These are phyloP conservation scores for Phytophthora kernoviae DNA, from an alignment of 352 stramenopile genomes.

Conservation along the genomic window DNA sequence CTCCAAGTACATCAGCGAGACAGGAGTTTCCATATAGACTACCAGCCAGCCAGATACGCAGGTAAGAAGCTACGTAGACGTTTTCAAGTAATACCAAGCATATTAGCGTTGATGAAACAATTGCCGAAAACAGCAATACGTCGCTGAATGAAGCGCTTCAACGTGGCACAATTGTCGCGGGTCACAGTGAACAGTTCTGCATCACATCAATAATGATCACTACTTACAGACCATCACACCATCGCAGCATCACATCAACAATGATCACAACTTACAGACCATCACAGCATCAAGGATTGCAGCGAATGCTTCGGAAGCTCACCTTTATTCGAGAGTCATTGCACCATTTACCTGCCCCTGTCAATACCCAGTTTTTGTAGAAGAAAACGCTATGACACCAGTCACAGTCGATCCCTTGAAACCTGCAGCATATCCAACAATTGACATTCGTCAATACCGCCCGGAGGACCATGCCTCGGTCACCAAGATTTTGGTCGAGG, in stretches of 20 bases:
- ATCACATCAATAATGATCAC: neutral
- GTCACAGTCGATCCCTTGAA: no score
- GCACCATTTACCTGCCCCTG: neutral
- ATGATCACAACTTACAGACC: neutral
- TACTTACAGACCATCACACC: no score
- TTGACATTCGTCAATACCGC: slow-evolving; percentile 22
- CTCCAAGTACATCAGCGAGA: slow-evolving; percentile 60
- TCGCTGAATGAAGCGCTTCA: neutral
- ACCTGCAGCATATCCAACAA: neutral
- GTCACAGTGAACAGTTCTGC: neutral
- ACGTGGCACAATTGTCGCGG: neutral
- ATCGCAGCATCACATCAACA: no score
- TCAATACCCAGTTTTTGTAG: neutral
- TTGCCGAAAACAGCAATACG: no score
- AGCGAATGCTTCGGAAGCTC: no score
- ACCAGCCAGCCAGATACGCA: neutral
- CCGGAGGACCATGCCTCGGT: slow-evolving; percentile 22
- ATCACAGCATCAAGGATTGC: no score
- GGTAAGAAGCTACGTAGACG: neutral
- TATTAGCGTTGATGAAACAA: neutral
- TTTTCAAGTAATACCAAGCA: neutral
- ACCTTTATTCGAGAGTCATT: neutral
- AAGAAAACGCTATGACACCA: no score
- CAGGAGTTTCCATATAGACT: slow-evolving; percentile 42
- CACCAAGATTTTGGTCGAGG: slow-evolving; percentile 23